Evolutionary conservation across 192 early-diverging fungal species (phyloP).

Genomic region (Coemansia sp.): DNA sequence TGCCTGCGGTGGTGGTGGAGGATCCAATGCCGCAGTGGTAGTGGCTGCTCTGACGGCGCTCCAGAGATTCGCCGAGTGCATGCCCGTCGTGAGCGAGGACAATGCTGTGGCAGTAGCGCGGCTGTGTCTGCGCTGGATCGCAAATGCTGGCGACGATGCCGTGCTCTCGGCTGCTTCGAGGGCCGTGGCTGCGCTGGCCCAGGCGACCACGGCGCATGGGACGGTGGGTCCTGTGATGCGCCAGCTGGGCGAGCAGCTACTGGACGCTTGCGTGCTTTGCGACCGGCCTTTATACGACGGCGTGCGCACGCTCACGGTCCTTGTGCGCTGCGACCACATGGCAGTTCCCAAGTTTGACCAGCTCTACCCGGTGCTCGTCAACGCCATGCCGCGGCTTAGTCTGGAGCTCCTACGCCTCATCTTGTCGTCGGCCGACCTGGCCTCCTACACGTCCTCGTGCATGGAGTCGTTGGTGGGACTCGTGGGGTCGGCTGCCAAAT

Average conservation of each 20-base stretch:
- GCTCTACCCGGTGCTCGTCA: slow-evolving; percentile 29
- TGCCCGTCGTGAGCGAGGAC: slow-evolving; percentile 11
- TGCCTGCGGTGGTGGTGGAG: background rate
- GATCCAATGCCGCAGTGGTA: background rate
- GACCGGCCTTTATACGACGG: slow-evolving; percentile 34
- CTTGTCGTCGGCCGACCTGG: slow-evolving; percentile 1
- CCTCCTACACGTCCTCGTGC: background rate
- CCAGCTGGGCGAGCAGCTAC: slow-evolving; percentile 27
- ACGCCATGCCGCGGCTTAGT: slow-evolving; percentile 19
- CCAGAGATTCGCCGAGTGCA: slow-evolving; percentile 22
- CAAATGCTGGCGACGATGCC: background rate
- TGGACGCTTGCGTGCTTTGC: slow-evolving; percentile 21
- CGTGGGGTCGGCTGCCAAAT: slow-evolving; percentile 6
- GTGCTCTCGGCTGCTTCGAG: slow-evolving; percentile 16
- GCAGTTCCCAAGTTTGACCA: slow-evolving; percentile 4
- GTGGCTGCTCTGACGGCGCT: slow-evolving; percentile 20
- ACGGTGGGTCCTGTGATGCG: slow-evolving; percentile 15
- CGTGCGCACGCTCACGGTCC: slow-evolving; percentile 13
- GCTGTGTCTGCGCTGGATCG: slow-evolving; percentile 27
- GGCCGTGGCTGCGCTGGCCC: slow-evolving; percentile 12
- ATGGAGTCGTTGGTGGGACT: slow-evolving; percentile 23
- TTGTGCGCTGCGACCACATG: slow-evolving; percentile 16
- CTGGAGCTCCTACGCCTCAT: slow-evolving; percentile 26
- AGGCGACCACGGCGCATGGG: background rate
- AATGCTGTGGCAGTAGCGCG: slow-evolving; percentile 19